Conservation (phyloP, 1,139 yeast genomes). For the Suhomyces atakaporum region DNA sequence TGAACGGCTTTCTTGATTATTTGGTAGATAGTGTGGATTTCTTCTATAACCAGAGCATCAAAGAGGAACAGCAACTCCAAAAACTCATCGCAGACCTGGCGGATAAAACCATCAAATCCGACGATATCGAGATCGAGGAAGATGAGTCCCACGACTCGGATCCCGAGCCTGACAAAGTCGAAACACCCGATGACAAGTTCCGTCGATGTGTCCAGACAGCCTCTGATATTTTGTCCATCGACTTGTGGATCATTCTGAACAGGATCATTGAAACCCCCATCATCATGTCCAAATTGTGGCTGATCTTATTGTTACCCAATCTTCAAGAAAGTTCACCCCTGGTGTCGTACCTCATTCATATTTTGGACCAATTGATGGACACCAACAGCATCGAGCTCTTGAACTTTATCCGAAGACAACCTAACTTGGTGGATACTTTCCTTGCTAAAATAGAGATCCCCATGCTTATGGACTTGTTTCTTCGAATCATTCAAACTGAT, state of each 20-base stretch:
- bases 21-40: constrained; percentile 40
- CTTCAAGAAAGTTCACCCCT: constrained; percentile 43
- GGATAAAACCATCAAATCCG: constrained; percentile 9
- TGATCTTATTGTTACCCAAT: constrained; percentile 38
- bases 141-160: constrained; percentile 9
- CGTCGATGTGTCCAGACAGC: constrained; percentile 45
- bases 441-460: constrained; percentile 59
- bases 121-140: constrained; percentile 16
- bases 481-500: constrained; percentile 65
- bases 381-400: constrained; percentile 50
- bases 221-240: constrained; percentile 45
- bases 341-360: constrained; percentile 43
- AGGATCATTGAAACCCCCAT: constrained; percentile 47
- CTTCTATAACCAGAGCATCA: constrained; percentile 32
- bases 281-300: constrained; percentile 47
- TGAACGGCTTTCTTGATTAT: constrained; percentile 39
- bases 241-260: constrained; percentile 48
- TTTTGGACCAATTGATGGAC: constrained; percentile 50
- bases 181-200: constrained; percentile 37
- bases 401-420: constrained; percentile 55
- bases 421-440: constrained; percentile 54
- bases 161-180: constrained; percentile 18
- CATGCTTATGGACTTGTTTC: constrained; percentile 55
- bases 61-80: constrained; percentile 24
- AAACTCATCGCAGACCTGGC: constrained; percentile 10